Evolutionary conservation across 371 early-diverging fungal species (phyloP), one percentile per base, ranked within the genome.

Genomic region (Mucor mucedo): DNA sequence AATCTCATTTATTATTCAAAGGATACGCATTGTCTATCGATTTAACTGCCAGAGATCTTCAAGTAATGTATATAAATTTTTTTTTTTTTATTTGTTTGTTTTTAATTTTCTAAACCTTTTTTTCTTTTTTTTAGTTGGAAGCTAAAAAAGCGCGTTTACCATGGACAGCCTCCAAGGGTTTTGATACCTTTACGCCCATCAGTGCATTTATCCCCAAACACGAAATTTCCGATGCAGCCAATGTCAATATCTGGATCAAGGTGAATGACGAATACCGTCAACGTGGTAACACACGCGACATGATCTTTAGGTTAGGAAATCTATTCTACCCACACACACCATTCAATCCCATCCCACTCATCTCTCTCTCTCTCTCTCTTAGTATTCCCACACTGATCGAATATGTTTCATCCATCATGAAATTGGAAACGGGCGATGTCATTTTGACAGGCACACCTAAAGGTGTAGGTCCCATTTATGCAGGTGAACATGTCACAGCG

Each of bases 21-120:
- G 95, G 98, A 0, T 98, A 96, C 76, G 89, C 90, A 11, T 81
- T 98, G 35, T 93, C 91, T 2, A 85, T 98, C 50, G 98, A 98
- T 75, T 83, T 94, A 86, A 96, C 98, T 0, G 96, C 95, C 8
- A 82, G 97, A 61, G 90, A 95, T 63, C 55, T 95, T 35, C 95
- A 95, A 80, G 84, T 76, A 69, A 21, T 21, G 21, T 21, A 21
- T 21, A 21, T 21, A 21, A 21, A 0, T 21, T 21, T 21, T 50
- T 21, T 21, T 21, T 21, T 50, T 13, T 44, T 39, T 16, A 33
- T 16, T 28, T 13, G 16, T 2, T 27, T 4, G 27, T 4, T 3
- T 21, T 13, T 4, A 1, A 21, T 0, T n/a, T 44, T 9, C 3
- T 44, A 16, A 16, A 41, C 21, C n/a, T 4, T 13, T 44, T 28